A percentile compares a stretch with the other conserved stretches of the same genome.
phyloP scores from a whole-genome alignment of 441 rosid species.

The Populus hybrid region DNA sequence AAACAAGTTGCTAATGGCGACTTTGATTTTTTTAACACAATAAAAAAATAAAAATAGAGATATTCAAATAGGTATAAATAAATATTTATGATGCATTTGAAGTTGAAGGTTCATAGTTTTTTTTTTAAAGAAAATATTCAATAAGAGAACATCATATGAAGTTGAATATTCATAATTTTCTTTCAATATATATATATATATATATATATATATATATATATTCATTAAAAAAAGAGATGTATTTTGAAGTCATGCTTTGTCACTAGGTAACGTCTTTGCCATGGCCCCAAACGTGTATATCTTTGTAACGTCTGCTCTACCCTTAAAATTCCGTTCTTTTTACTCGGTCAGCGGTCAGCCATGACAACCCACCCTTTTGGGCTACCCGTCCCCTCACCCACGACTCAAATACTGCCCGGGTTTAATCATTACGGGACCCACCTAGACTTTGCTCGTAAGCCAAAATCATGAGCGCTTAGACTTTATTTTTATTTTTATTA shows the following conservation, averaged over 20 bases:
- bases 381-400: conserved; percentile 42
- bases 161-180: too few relatives aligned
- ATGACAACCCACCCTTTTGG: conserved; percentile 9
- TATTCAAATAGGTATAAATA: too few relatives aligned
- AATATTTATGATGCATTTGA: too few relatives aligned
- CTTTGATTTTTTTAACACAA: background rate
- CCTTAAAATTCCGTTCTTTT: conserved; percentile 15
- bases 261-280: conserved; percentile 28
- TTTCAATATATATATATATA: too few relatives aligned
- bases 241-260: conserved; percentile 44
- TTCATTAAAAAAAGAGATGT: too few relatives aligned
- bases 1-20: background rate
- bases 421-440: conserved; percentile 53
- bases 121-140: too few relatives aligned
- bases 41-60: too few relatives aligned
- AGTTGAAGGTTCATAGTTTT: too few relatives aligned
- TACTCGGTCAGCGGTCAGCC: conserved; percentile 43
- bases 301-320: conserved; percentile 38
- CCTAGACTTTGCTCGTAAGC: conserved; percentile 59
- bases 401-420: conserved; percentile 35
- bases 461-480: conserved; percentile 52
- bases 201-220: too few relatives aligned
- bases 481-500: conserved; percentile 15
- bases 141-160: too few relatives aligned
- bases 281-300: background rate